These are phyloP conservation scores for Phlebopus sp. DNA, from an alignment of 1,284 basidiomycete genomes.

Conservation along the genomic window DNA sequence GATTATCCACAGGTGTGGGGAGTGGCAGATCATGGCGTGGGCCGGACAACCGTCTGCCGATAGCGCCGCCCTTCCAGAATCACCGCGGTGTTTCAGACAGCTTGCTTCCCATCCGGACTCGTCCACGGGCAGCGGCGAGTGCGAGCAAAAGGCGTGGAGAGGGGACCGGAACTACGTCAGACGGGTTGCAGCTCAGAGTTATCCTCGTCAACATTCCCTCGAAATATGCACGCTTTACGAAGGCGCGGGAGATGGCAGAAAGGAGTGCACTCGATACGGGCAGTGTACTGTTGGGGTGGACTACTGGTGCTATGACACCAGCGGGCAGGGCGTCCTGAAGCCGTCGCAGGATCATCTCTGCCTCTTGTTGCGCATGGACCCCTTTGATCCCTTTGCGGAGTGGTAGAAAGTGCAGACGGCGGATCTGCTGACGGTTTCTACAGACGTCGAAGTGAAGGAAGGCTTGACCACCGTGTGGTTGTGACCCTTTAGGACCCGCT, in stretches of 20 bases:
- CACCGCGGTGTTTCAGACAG: slow-evolving; percentile 25
- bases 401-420: slow-evolving; percentile 26
- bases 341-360: slow-evolving; percentile 29
- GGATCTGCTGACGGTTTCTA: slow-evolving; percentile 25
- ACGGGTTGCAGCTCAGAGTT: slow-evolving; percentile 28
- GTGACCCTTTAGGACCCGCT: slow-evolving; percentile 4
- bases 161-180: slow-evolving; percentile 30
- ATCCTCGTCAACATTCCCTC: slow-evolving; percentile 25
- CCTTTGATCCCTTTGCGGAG: slow-evolving; percentile 29
- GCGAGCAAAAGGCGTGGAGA: slow-evolving; percentile 18
- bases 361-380: slow-evolving; percentile 26
- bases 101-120: slow-evolving; percentile 6
- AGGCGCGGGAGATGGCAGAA: slow-evolving; percentile 5
- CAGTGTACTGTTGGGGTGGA: slow-evolving; percentile 28
- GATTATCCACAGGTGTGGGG: slow-evolving; percentile 26
- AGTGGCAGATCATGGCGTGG: slow-evolving; percentile 35
- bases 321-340: slow-evolving; percentile 20
- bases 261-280: slow-evolving; percentile 18
- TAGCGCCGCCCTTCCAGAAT: slow-evolving; percentile 30
- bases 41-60: slow-evolving; percentile 26
- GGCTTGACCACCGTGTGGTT: slow-evolving; percentile 24
- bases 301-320: slow-evolving; percentile 34
- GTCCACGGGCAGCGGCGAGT: background rate
- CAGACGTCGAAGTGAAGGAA: slow-evolving; percentile 19
- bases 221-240: slow-evolving; percentile 17